Evolutionary conservation across 2,329 filamentous ascomycete species (phyloP).

Genomic region (Stachybotrys chlorohalonatus): DNA sequence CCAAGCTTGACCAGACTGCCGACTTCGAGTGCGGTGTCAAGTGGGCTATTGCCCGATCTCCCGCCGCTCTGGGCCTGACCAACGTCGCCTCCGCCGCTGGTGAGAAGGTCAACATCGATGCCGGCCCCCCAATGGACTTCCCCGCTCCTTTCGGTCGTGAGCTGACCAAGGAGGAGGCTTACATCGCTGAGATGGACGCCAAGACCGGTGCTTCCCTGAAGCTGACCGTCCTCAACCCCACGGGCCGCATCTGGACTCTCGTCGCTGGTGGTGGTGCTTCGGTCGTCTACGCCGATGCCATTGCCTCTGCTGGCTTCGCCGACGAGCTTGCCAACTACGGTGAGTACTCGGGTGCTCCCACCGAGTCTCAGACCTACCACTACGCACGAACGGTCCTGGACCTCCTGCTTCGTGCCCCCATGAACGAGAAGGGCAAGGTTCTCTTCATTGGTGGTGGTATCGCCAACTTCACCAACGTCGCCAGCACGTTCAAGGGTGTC

Average conservation of each 20-base stretch:
- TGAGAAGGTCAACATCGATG: constrained; percentile 84
- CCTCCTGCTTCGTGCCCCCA: constrained; percentile 88
- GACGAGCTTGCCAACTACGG: constrained; percentile 98
- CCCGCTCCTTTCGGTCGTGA: constrained; percentile 98
- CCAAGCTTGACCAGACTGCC: constrained; percentile 97
- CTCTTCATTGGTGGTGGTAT: constrained; percentile 99
- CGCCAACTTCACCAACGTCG: constrained; percentile 99
- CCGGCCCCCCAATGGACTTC: constrained; percentile 97
- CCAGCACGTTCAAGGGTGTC: constrained; percentile 98
- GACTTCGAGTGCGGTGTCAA: constrained; percentile 99
- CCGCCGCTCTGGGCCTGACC: constrained; percentile 78
- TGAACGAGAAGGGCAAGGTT: constrained; percentile 85
- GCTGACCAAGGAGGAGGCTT: constrained; percentile 96
- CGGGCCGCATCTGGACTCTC: constrained; percentile 92
- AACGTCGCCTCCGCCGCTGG: constrained; percentile 51
- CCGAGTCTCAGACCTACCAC: constrained; percentile 98
- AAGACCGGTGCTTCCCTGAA: constrained; percentile 99
- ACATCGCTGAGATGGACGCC: constrained; percentile 96
- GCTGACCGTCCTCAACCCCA: constrained; percentile 88
- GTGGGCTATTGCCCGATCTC: constrained; percentile 93
- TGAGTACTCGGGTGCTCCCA: constrained; percentile 98
- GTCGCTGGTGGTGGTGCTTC: constrained; percentile 99
- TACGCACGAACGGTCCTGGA: constrained; percentile 96
- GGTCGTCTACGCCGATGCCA: constrained; percentile 97
- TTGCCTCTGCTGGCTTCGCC: constrained; percentile 91